A percentile compares a stretch with the other conserved stretches of the same genome.
These are phyloP conservation scores for Hymenoscyphus fructigenus DNA, from an alignment of 2,329 filamentous ascomycete genomes.

Conservation along the genomic window DNA sequence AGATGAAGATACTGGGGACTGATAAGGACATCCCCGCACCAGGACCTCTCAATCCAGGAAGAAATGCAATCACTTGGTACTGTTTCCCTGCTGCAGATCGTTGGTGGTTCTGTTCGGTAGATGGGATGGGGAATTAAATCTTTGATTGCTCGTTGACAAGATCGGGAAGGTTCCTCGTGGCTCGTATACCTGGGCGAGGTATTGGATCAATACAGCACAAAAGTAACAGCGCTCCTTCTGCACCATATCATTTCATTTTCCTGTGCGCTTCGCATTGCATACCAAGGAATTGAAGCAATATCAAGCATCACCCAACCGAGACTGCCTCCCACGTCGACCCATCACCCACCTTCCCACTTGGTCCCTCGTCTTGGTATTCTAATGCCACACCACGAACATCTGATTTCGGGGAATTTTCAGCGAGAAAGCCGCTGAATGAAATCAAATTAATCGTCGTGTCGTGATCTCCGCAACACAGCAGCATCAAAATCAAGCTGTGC, in stretches of 20 bases:
- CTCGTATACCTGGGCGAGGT: background rate
- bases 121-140: background rate
- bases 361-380: background rate
- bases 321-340: background rate
- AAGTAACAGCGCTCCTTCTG: background rate
- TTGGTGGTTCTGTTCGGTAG: background rate
- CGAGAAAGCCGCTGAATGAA: background rate
- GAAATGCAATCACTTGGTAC: background rate
- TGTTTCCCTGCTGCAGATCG: background rate
- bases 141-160: background rate
- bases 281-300: background rate
- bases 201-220: background rate
- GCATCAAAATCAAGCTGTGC: no score
- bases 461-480: background rate
- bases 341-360: background rate
- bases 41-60: background rate
- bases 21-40: background rate
- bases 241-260: background rate
- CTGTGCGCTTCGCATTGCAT: background rate
- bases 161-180: background rate
- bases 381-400: no score
- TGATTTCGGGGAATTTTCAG: background rate
- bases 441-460: background rate
- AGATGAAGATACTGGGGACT: background rate
- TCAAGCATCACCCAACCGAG: background rate